Base-by-base conservation (phyloP, 495 filamentous ascomycete genomes). In the Hypomontagnella submonticulosa region DNA sequence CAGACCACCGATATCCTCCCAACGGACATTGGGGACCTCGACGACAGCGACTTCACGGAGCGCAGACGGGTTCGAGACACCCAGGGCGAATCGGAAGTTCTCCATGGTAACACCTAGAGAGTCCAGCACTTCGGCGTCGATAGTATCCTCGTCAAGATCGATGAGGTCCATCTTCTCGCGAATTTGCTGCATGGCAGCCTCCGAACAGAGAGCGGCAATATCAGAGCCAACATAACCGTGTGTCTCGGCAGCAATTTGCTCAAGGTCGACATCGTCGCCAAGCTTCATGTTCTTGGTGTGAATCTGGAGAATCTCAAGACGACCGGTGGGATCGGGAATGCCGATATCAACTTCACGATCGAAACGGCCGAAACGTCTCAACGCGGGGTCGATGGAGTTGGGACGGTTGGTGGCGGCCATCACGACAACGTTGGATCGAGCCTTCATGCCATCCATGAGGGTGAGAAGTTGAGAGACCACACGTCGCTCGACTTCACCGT, bases 271-370 rank as follows among this genome's bases (percentile, higher is more conserved):
- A 75, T 98, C 95, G 43, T 97, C 96, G 46, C 82, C 92, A 27
- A 99, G 87, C 85, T 98, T 99, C 95, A 99, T 99, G 87, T 99
- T 99, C 88, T 99, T 99, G 70, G 96, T 98, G 83, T 99, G 95
- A 67, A 99, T 99, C 79, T 93, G 90, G 47, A 99, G 87, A 75
- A 99, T 97, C 83, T 99, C 95, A 41, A 99, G 90, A 87, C 96
- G 95, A 63, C 95, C 95, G 73, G 95, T 98, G 52, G 96, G 95
- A 79, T 98, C 94, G 33, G 94, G 94, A 65, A 98, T 97, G 66
- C 94, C 93, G 69, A 98, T 97, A 73, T 98, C 94, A 61, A 98
- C 94, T 77, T 98, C 94, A 78, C 94, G 95, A 78, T 97, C 94
- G 83, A 98, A 98, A 79, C 94, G 95, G 47, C 95, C 95, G 73